These are phyloP conservation scores for Chalciporus piperatus DNA, from an alignment of 768 basidiomycete genomes.

Conservation along the genomic window DNA sequence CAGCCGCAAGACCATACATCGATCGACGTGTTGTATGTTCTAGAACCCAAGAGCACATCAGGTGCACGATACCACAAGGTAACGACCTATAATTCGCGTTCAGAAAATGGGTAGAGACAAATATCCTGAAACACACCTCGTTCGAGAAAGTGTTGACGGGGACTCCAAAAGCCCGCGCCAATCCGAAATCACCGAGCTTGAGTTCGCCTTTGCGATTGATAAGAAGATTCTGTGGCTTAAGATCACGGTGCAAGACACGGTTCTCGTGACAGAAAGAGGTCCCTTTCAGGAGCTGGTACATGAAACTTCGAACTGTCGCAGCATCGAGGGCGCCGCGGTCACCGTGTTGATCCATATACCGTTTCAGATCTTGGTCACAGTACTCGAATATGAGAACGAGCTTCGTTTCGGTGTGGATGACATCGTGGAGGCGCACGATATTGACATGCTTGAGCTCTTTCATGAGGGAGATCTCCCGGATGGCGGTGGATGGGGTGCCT, in stretches of 20 bases:
- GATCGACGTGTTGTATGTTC: slow-evolving; percentile 97
- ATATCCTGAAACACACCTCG: slow-evolving; percentile 50
- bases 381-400: slow-evolving; percentile 98
- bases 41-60: slow-evolving; percentile 93
- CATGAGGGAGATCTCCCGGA: slow-evolving; percentile 98
- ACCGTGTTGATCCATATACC: slow-evolving; percentile 98
- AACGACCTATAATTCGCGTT: slow-evolving; percentile 67
- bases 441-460: slow-evolving; percentile 99
- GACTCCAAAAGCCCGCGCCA: slow-evolving; percentile 96
- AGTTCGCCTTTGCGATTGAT: slow-evolving; percentile 97
- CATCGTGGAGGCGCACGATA: slow-evolving; percentile 96
- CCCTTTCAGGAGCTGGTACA: slow-evolving; percentile 96
- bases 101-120: not conserved
- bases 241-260: slow-evolving; percentile 93
- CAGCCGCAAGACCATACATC: slow-evolving; percentile 99
- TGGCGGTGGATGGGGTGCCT: slow-evolving; percentile 97
- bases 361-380: slow-evolving; percentile 97
- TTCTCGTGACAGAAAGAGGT: slow-evolving; percentile 99
- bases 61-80: slow-evolving; percentile 99
- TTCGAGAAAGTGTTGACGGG: slow-evolving; percentile 99
- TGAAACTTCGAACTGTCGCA: slow-evolving; percentile 87
- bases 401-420: slow-evolving; percentile 98
- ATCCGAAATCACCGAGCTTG: slow-evolving; percentile 96
- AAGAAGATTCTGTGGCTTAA: slow-evolving; percentile 97
- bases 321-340: slow-evolving; percentile 93